phyloP scores from a whole-genome alignment of 805 yeast species.

The Schwanniomyces pseudopolymorphus region DNA sequence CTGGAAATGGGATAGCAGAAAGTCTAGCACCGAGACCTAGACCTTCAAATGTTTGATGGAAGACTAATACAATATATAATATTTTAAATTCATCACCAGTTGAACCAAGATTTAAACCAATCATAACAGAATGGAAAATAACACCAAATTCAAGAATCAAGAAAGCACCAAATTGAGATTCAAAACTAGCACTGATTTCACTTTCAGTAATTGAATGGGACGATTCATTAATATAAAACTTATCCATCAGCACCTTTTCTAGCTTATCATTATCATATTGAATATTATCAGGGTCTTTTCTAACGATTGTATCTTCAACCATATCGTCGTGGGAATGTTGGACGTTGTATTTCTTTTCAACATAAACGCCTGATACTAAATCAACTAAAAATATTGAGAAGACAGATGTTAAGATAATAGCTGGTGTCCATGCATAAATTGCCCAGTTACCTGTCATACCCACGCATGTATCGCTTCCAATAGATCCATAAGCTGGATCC shows the following conservation, averaged over 20 bases:
- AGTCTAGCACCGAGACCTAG: conserved; percentile 31
- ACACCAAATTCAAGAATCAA: conserved; percentile 29
- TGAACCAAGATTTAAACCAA: conserved; percentile 32
- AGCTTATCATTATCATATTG: not conserved
- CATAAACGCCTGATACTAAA: conserved; percentile 44
- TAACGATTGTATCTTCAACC: conserved; percentile 15
- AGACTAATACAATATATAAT: conserved; percentile 26
- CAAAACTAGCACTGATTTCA: not conserved
- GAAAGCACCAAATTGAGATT: conserved; percentile 25
- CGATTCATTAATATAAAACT: not conserved
- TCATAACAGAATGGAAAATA: conserved; percentile 33
- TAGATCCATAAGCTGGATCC: conserved; percentile 23
- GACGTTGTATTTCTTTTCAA: conserved; percentile 33
- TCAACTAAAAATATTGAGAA: conserved; percentile 50
- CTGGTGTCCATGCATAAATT: conserved; percentile 58
- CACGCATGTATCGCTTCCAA: conserved; percentile 27
- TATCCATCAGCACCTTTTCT: not conserved
- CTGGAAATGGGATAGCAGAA: conserved; percentile 26
- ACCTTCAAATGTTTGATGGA: conserved; percentile 36
- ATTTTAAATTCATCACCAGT: conserved; percentile 29
- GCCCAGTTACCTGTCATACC: conserved; percentile 47
- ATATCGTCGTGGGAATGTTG: conserved; percentile 15
- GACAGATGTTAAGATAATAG: conserved; percentile 48
- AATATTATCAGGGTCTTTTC: not conserved
- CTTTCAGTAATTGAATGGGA: not conserved